These are phyloP conservation scores for Metarhizium humberi DNA, from an alignment of 2,329 filamentous ascomycete species.

Conservation along the genomic window DNA sequence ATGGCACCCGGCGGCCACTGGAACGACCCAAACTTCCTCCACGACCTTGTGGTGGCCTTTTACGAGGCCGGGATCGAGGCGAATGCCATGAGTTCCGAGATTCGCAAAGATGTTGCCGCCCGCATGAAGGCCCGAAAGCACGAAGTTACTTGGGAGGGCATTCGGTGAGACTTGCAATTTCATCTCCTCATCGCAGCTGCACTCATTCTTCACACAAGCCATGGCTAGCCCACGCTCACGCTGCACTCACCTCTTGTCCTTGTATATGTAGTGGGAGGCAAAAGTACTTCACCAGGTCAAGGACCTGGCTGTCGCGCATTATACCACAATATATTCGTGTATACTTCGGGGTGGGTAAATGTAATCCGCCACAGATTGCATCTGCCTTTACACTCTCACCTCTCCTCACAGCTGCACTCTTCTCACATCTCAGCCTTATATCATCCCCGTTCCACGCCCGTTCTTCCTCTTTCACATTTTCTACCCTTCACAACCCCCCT, in stretches of 20 bases:
- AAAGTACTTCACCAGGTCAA: too few relatives aligned
- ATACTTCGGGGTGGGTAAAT: too few relatives aligned
- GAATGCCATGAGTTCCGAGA: conserved; percentile 17
- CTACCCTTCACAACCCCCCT: background rate
- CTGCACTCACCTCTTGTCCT: too few relatives aligned
- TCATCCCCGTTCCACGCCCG: background rate
- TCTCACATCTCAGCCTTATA: background rate
- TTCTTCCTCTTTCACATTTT: background rate
- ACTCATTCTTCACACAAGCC: background rate
- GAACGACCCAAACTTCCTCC: conserved; percentile 24
- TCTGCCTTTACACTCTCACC: background rate
- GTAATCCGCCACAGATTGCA: too few relatives aligned
- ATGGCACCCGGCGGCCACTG: conserved; percentile 18
- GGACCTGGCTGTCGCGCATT: too few relatives aligned
- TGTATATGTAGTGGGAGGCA: too few relatives aligned
- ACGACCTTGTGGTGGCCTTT: conserved; percentile 22
- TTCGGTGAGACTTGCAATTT: conserved; percentile 28
- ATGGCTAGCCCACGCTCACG: too few relatives aligned
- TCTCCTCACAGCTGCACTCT: background rate
- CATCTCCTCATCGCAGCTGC: background rate
- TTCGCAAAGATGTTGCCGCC: conserved; percentile 21
- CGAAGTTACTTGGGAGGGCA: conserved; percentile 32
- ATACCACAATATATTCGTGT: too few relatives aligned
- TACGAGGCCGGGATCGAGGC: conserved; percentile 19
- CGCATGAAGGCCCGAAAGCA: conserved; percentile 24